Evolutionary conservation across 2,329 filamentous ascomycete genomes (phyloP).

Genomic region (Metarhizium brunneum): DNA sequence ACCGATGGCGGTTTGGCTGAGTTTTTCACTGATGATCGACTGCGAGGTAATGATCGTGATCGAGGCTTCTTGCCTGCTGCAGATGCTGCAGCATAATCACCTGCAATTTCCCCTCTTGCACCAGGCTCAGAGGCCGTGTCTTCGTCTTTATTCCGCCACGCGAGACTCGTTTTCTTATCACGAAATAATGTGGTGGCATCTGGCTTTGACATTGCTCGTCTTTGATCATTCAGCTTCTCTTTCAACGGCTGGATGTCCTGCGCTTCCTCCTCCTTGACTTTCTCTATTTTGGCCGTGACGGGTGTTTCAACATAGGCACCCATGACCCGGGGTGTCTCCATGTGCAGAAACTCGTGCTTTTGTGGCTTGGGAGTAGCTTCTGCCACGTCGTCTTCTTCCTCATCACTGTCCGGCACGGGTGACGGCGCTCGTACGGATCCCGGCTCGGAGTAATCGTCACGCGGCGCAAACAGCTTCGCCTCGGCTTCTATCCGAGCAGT

Average conservation of each 20-base stretch:
- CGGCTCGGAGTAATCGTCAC: constrained; percentile 45
- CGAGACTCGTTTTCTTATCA: constrained; percentile 15
- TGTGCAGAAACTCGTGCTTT: constrained; percentile 35
- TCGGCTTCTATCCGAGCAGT: constrained; percentile 48
- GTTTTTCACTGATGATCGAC: constrained; percentile 39
- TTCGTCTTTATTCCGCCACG: constrained; percentile 14
- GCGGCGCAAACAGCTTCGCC: constrained; percentile 44
- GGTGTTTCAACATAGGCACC: constrained; percentile 51
- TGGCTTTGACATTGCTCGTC: not conserved
- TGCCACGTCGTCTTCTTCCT: constrained; percentile 16
- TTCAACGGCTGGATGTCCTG: constrained; percentile 2
- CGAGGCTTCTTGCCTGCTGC: constrained; percentile 18
- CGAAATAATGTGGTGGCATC: constrained; percentile 12
- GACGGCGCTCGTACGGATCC: constrained; percentile 45
- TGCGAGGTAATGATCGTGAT: constrained; percentile 31
- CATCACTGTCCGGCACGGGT: constrained; percentile 21
- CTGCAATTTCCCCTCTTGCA: constrained; percentile 15
- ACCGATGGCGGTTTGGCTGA: constrained; percentile 44
- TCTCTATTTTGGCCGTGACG: constrained; percentile 33
- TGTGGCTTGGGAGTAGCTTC: constrained; percentile 39
- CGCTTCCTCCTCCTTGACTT: constrained; percentile 9
- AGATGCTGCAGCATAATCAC: constrained; percentile 8
- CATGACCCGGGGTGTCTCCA: constrained; percentile 44
- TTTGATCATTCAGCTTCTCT: constrained; percentile 10
- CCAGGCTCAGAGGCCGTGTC: constrained; percentile 25